Base-by-base conservation (phyloP, 495 filamentous ascomycete species). In the Durotheca rogersii region DNA sequence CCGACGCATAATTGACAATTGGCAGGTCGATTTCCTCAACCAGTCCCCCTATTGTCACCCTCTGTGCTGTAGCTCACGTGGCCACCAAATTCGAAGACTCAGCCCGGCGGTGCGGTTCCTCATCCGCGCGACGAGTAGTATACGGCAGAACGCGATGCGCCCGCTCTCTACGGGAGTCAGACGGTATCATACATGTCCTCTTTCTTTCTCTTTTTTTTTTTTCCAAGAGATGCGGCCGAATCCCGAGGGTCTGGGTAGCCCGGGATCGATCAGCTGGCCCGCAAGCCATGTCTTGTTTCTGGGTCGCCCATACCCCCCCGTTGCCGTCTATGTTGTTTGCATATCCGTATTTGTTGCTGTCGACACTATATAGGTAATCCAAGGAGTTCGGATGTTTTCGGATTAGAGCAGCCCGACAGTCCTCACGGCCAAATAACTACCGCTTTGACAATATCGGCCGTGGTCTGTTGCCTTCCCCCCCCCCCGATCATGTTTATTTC, bases 181-280 rank as follows among this genome's bases (percentile, higher is more conserved):
- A 39, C 33, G 40, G 12, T 25, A n/a, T n/a, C n/a, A n/a, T n/a
- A n/a, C n/a, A n/a, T n/a, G n/a, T n/a, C n/a, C n/a, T n/a, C n/a
- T n/a, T n/a, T n/a, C n/a, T n/a, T n/a, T n/a, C n/a, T n/a, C n/a
- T n/a, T n/a, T n/a, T n/a, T n/a, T n/a, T n/a, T n/a, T n/a, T n/a
- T n/a, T n/a, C n/a, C n/a, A n/a, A n/a, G n/a, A n/a, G n/a, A n/a
- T 12, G 34, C 21, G 21, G 31, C 41, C 39, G 29, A 33, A 37
- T 39, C 55, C 55, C 49, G 55, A 58, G 39, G 10, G 29, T 49
- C 39, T 58, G 49, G 55, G 37, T 58, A 53, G 40, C 32, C 47
- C 36, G 34, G 53, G 32, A 21, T 52, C 16, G 25, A 47, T 34
- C 40, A 36, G 15, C 21, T 41, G 10, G 31, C 32, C 35, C 35